Evolutionary conservation across 805 yeast genomes (phyloP).

Genomic region (Jamesozyma gamospora): DNA sequence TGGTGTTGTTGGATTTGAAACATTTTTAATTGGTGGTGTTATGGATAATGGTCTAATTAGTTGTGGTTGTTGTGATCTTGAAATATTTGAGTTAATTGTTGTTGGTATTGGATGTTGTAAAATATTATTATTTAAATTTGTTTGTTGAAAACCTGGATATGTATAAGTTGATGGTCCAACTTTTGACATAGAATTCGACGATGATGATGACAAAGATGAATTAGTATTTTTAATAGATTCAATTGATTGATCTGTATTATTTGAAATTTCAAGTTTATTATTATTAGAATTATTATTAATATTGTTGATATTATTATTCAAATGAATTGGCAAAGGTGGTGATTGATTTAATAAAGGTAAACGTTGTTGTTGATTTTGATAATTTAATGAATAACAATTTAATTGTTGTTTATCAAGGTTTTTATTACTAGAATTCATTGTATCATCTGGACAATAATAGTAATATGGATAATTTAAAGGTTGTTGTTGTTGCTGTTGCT

Average conservation of each 20-base stretch:
- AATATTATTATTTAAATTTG: conserved; percentile 1
- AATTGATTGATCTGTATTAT: not conserved
- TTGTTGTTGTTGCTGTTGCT: conserved; percentile 2
- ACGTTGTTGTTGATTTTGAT: not conserved
- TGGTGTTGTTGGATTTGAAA: no score
- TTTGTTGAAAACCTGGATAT: conserved; percentile 14
- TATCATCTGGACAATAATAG: conserved; percentile 1
- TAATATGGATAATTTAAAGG: not conserved
- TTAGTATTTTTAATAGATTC: not conserved
- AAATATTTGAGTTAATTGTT: not conserved
- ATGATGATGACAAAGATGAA: not conserved
- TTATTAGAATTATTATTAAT: not conserved
- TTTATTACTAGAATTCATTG: not conserved
- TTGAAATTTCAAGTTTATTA: not conserved
- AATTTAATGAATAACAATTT: not conserved
- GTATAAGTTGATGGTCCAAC: conserved; percentile 9
- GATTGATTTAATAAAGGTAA: not conserved
- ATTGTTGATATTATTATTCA: not conserved
- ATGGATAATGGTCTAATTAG: no score
- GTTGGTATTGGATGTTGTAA: conserved; percentile 1
- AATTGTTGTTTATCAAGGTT: not conserved
- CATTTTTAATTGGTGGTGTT: no score
- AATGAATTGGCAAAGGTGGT: not conserved
- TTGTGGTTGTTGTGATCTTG: no score
- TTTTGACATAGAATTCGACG: not conserved